Evolutionary conservation across 352 stramenopile species (phyloP).

Genomic region (Aphanomyces cochlioides): DNA sequence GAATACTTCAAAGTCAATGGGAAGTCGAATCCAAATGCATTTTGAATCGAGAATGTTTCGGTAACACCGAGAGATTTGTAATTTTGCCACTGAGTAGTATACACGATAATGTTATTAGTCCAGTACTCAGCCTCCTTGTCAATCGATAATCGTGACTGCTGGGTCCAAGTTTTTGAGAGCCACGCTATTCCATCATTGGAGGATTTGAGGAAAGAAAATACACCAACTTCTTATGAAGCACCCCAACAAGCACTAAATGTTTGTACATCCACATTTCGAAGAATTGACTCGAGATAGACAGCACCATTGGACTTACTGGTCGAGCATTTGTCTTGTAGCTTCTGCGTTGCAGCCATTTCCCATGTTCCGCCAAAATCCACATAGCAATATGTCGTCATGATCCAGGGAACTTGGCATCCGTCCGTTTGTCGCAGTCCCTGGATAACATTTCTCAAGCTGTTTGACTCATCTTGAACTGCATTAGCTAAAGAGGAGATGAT

Average conservation of each 20-base stretch:
- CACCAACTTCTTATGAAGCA: background rate
- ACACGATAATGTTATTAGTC: background rate
- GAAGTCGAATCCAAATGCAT: constrained; percentile 10
- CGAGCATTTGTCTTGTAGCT: background rate
- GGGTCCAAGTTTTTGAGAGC: background rate
- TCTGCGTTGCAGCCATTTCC: constrained; percentile 16
- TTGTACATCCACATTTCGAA: constrained; percentile 4
- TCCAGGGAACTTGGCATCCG: constrained; percentile 20
- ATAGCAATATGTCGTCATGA: constrained; percentile 20
- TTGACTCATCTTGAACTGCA: constrained; percentile 21
- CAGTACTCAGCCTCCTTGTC: constrained; percentile 15
- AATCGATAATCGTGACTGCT: background rate
- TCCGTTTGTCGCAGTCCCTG: constrained; percentile 11
- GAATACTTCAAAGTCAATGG: constrained; percentile 21
- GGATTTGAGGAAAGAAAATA: constrained; percentile 11
- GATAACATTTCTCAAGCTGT: constrained; percentile 19
- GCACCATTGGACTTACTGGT: background rate
- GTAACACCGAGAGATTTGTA: constrained; percentile 21
- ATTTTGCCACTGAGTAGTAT: constrained; percentile 27
- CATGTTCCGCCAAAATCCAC: constrained; percentile 26
- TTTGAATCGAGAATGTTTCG: constrained; percentile 18
- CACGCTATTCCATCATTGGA: background rate
- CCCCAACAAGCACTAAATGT: constrained; percentile 5
- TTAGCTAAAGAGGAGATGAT: constrained; percentile 5
- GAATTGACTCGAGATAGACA: constrained; percentile 17